Percentiles rank a stretch among this genome's conserved stretches.
Conservation (phyloP, 2,329 filamentous ascomycete genomes). For the Ilyonectria sp. region DNA sequence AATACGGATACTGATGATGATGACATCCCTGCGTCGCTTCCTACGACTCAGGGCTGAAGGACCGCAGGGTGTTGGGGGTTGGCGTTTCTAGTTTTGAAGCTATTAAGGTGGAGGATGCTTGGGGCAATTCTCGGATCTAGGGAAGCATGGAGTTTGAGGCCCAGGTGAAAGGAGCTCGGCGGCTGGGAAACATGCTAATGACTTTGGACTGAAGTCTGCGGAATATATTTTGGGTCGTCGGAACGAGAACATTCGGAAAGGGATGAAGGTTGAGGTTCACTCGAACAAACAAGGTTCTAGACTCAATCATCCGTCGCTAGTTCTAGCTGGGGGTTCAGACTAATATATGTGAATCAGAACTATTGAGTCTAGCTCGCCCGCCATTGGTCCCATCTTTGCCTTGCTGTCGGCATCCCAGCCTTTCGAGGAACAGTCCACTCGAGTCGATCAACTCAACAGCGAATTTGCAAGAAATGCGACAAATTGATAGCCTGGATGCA, state of each 20-base stretch:
- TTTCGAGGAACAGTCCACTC: no score
- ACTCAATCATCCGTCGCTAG: no score
- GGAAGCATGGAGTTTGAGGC: neutral
- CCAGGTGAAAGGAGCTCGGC: neutral
- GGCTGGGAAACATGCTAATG: neutral
- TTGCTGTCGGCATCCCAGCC: no score
- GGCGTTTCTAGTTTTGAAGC: slow-evolving; percentile 33
- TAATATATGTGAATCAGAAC: no score
- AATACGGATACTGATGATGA: slow-evolving; percentile 40
- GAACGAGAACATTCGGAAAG: neutral
- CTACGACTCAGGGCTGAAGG: slow-evolving; percentile 4
- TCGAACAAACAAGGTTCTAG: neutral
- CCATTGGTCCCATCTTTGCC: no score
- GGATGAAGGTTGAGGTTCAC: neutral
- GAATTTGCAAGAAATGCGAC: no score
- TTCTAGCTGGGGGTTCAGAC: no score
- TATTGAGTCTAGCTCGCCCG: no score
- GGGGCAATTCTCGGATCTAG: neutral
- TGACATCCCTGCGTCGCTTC: slow-evolving; percentile 50
- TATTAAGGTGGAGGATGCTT: slow-evolving; percentile 3
- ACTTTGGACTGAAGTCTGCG: neutral
- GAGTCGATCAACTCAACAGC: no score
- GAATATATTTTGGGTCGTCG: neutral
- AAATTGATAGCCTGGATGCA: no score
- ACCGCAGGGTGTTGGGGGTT: neutral